phyloP scores from a whole-genome alignment of 805 yeast species.

The Ogataea neopini region DNA sequence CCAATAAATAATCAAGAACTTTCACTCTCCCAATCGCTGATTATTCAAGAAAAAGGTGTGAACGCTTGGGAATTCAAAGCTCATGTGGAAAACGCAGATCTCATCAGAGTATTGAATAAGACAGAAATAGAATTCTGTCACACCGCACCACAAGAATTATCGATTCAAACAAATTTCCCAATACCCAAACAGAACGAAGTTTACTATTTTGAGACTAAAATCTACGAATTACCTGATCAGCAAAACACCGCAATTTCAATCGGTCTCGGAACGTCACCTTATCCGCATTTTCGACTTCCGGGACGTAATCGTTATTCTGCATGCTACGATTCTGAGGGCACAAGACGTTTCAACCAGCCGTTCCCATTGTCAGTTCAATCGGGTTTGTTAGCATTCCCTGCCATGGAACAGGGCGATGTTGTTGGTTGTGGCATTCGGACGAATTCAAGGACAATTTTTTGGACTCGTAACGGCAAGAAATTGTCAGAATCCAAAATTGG shows the following conservation, averaged over 20 bases:
- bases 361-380: conserved; percentile 44
- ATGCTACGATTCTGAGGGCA: conserved; percentile 86
- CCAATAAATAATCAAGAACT: conserved; percentile 38
- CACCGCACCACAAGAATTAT: conserved; percentile 45
- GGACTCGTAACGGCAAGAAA: conserved; percentile 93
- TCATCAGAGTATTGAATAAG: conserved; percentile 63
- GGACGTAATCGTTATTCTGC: conserved; percentile 86
- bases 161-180: conserved; percentile 81
- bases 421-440: conserved; percentile 89
- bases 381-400: conserved; percentile 57
- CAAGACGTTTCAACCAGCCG: conserved; percentile 77
- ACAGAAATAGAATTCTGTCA: conserved; percentile 55
- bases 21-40: conserved; percentile 56
- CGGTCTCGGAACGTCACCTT: conserved; percentile 84
- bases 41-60: conserved; percentile 85
- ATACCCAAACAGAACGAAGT: conserved; percentile 81
- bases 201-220: conserved; percentile 85
- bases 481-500: conserved; percentile 78
- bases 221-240: conserved; percentile 67
- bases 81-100: conserved; percentile 53
- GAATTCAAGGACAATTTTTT: conserved; percentile 81
- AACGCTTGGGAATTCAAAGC: conserved; percentile 86
- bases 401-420: conserved; percentile 79
- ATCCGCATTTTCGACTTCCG: conserved; percentile 90
- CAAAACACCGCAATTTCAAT: conserved; percentile 60